Base-by-base conservation (phyloP, 192 early-diverging fungal species). In the Coemansia sp. region DNA sequence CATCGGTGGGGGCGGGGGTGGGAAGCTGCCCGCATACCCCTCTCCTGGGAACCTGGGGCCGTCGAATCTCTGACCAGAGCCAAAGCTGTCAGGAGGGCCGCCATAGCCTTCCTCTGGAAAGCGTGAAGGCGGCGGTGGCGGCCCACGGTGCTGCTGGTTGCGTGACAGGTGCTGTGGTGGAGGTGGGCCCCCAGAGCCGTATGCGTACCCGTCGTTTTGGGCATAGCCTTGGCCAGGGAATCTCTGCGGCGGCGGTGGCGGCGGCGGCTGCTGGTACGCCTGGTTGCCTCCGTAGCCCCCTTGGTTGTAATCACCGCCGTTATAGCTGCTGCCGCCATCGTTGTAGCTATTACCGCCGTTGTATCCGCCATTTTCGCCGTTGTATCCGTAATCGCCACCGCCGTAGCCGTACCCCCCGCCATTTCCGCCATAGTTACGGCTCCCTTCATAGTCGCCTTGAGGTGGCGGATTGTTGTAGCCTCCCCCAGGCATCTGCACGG, bases 141-240 rank as follows among this genome's bases (percentile, higher is more conserved):
- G 69, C 42, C 63, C 70, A 14, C 62, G 39, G 41, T 54, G 16
- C 63, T 51, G 46, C 46, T 64, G 63, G 25, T 51, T 4, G 48
- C 50, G 45, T 43, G 40, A 53, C 63, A 67, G 38, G n/a, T 57
- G 58, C 45, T 51, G 49, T 48, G 20, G 37, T 42, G 65, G 65
- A 39, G 65, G 65, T 13, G 65, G 55, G 65, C 50, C 44, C n/a
- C 54, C 44, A n/a, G 51, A 39, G 13, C 55, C 55, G 14, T 41
- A 62, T 16, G 57, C 69, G 45, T 67, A 70, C 61, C 68, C 63
- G 55, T 74, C 61, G 54, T 63, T 63, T 53, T 43, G 70, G 4
- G 70, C 70, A 42, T 71, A 71, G 38, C 58, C 63, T 49, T 67
- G 65, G 4, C 71, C 71, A n/a, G 71, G 65, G 51, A 72, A 72